Evolutionary conservation across 2,329 filamentous ascomycete genomes (phyloP).

Genomic region (Ascocoryne sarcoides): DNA sequence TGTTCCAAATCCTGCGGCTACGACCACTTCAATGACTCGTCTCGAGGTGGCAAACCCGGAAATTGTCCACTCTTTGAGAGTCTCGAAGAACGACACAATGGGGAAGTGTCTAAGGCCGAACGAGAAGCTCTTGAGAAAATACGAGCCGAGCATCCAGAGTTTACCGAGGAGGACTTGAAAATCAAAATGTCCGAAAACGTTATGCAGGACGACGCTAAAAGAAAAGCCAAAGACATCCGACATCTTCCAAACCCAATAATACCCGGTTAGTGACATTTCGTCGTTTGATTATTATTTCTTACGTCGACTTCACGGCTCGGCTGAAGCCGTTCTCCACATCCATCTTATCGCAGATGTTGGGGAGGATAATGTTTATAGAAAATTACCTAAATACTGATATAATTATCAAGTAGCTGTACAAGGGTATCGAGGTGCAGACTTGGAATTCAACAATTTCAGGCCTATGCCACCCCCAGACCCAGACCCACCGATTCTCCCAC

Average conservation of each 20-base stretch:
- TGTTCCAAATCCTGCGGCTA: slow-evolving; percentile 62
- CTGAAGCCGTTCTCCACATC: no score
- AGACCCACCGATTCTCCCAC: no score
- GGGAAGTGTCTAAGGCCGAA: slow-evolving; percentile 56
- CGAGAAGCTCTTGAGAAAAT: slow-evolving; percentile 46
- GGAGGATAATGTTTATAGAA: no score
- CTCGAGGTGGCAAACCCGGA: slow-evolving; percentile 37
- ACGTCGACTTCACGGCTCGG: no score
- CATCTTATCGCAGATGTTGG: no score
- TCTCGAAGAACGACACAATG: slow-evolving; percentile 48
- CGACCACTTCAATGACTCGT: slow-evolving; percentile 55
- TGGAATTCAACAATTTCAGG: no score
- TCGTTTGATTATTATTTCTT: no score
- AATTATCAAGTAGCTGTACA: no score
- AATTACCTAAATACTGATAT: no score
- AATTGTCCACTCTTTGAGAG: slow-evolving; percentile 63
- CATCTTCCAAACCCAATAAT: slow-evolving; percentile 1
- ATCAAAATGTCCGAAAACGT: slow-evolving; percentile 51
- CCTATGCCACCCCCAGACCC: no score
- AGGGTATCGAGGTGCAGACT: no score
- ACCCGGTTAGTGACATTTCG: no score
- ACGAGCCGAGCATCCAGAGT: slow-evolving; percentile 47
- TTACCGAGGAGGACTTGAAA: slow-evolving; percentile 49
- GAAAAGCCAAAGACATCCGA: slow-evolving; percentile 12
- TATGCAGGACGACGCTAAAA: slow-evolving; percentile 32